Percentiles rank a stretch among this genome's conserved stretches.
Evolutionary conservation across 129 eudicot species (phyloP).

Genomic region (Pseudognaphalium luteoalbum): DNA sequence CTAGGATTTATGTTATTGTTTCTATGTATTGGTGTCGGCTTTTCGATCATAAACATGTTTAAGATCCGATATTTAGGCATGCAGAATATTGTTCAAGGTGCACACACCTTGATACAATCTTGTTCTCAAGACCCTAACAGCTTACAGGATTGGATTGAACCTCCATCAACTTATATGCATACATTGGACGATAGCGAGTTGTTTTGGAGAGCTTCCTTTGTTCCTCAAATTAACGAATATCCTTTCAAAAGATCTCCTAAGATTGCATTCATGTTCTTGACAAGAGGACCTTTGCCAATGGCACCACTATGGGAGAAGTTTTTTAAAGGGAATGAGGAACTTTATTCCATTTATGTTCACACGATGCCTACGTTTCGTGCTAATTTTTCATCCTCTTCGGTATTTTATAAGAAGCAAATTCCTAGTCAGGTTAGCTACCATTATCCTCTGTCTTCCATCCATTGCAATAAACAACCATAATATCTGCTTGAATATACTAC

Average conservation of each 20-base stretch:
- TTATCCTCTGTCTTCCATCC: constrained; percentile 7
- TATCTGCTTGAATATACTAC: not conserved
- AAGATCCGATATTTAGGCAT: constrained; percentile 43
- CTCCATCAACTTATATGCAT: constrained; percentile 56
- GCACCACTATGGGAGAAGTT: constrained; percentile 78
- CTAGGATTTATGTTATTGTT: constrained; percentile 58
- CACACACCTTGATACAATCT: constrained; percentile 35
- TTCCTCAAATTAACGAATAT: constrained; percentile 50
- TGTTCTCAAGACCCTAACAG: constrained; percentile 46
- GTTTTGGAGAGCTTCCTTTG: constrained; percentile 77
- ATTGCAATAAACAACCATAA: not conserved
- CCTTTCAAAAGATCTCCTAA: constrained; percentile 66
- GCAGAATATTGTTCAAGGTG: constrained; percentile 37
- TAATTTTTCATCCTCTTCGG: constrained; percentile 50
- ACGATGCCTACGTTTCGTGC: constrained; percentile 55
- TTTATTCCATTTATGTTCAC: constrained; percentile 66
- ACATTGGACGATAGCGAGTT: constrained; percentile 64
- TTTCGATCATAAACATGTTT: constrained; percentile 48
- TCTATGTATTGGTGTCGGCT: constrained; percentile 46
- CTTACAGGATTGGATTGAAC: constrained; percentile 55
- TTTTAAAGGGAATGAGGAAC: constrained; percentile 57
- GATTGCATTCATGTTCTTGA: constrained; percentile 87
- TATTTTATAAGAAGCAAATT: constrained; percentile 61
- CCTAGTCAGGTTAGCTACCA: constrained; percentile 63
- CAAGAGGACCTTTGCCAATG: constrained; percentile 79